Evolutionary conservation across 1,139 yeast genomes (phyloP).

Genomic region (Saccharomyces pastorianus): DNA sequence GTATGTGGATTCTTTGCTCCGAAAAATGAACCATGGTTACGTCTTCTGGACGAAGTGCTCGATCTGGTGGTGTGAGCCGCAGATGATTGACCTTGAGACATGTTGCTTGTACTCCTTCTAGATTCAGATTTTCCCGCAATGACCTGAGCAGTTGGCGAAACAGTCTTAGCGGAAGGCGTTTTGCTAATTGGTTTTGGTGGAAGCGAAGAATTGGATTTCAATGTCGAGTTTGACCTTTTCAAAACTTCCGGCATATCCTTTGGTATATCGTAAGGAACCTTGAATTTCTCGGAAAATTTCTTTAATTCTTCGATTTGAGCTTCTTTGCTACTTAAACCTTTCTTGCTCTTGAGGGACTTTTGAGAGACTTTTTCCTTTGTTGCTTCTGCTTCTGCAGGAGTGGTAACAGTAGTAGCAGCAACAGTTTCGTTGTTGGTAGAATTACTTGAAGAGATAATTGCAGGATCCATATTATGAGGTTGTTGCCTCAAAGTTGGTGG

Average conservation of each 20-base stretch:
- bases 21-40: slow-evolving; percentile 24
- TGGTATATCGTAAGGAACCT: slow-evolving; percentile 68
- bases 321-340: slow-evolving; percentile 35
- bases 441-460: slow-evolving; percentile 48
- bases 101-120: slow-evolving; percentile 10
- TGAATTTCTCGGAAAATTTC: slow-evolving; percentile 76
- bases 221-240: slow-evolving; percentile 2
- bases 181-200: slow-evolving; percentile 3
- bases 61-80: slow-evolving; percentile 12
- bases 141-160: slow-evolving; percentile 19
- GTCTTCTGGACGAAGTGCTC: slow-evolving; percentile 22
- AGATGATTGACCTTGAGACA: slow-evolving; percentile 14
- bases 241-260: slow-evolving; percentile 64
- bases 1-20: slow-evolving; percentile 40
- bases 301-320: slow-evolving; percentile 71
- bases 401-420: slow-evolving; percentile 7
- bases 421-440: slow-evolving; percentile 6
- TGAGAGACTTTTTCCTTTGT: slow-evolving; percentile 25
- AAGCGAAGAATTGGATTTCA: slow-evolving; percentile 2
- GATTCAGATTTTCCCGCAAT: slow-evolving; percentile 18
- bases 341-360: slow-evolving; percentile 22
- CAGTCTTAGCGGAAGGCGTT: slow-evolving; percentile 1
- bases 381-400: slow-evolving; percentile 11
- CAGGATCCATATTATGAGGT: slow-evolving; percentile 65
- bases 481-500: slow-evolving; percentile 66